These are phyloP conservation scores for Mallotus japonicus DNA, from an alignment of 441 rosid genomes.

Conservation along the genomic window DNA sequence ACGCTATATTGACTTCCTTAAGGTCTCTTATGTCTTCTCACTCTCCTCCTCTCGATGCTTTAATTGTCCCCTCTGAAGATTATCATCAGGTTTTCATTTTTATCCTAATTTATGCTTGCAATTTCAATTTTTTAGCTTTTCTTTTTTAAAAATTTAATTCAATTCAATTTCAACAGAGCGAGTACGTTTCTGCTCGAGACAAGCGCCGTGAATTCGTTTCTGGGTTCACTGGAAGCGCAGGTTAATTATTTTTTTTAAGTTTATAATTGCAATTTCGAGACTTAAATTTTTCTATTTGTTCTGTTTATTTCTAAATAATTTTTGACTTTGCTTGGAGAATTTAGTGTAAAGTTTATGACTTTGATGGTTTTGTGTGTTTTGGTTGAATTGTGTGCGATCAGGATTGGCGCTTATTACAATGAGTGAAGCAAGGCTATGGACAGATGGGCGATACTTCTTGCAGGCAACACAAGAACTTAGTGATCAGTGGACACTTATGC, in stretches of 20 bases:
- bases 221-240: slow-evolving; percentile 89
- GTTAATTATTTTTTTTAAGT: slow-evolving; percentile 29
- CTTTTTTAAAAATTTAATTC: not conserved
- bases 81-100: slow-evolving; percentile 67
- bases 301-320: too few relatives aligned
- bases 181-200: slow-evolving; percentile 82
- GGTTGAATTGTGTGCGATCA: slow-evolving; percentile 22
- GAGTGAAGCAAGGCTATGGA: slow-evolving; percentile 80
- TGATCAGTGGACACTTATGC: slow-evolving; percentile 84
- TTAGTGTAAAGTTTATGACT: too few relatives aligned
- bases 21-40: slow-evolving; percentile 90
- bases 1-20: slow-evolving; percentile 47
- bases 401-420: slow-evolving; percentile 79
- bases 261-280: too few relatives aligned
- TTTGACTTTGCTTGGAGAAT: too few relatives aligned
- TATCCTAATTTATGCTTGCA: not conserved
- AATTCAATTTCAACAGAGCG: slow-evolving; percentile 50
- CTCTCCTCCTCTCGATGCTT: slow-evolving; percentile 87
- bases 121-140: not conserved
- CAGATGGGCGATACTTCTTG: slow-evolving; percentile 89
- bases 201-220: slow-evolving; percentile 86
- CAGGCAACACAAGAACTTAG: slow-evolving; percentile 84
- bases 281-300: too few relatives aligned
- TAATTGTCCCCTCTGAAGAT: slow-evolving; percentile 85
- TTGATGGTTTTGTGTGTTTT: not conserved